phyloP scores from a whole-genome alignment of 2,329 filamentous ascomycete genomes.

The Cladosporium oxysporum region DNA sequence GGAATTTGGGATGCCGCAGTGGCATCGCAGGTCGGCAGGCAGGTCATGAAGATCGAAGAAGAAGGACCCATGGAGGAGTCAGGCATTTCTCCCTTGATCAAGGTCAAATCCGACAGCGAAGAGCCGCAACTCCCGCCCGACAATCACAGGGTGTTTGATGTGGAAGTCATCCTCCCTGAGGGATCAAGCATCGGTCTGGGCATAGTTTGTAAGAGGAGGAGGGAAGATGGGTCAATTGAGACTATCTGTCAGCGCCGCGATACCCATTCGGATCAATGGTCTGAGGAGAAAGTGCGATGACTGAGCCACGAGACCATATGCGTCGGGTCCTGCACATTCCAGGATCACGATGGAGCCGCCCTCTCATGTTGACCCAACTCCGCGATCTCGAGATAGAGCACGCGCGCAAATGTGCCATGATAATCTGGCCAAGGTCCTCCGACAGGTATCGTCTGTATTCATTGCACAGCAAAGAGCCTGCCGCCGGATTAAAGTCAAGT shows the following conservation, averaged over 20 bases:
- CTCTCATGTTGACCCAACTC: not conserved
- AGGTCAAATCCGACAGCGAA: not conserved
- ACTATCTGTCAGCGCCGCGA: not conserved
- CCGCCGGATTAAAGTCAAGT: not conserved
- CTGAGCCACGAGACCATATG: not conserved
- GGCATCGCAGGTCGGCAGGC: conserved; percentile 23
- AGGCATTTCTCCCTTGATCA: not conserved
- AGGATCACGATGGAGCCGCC: not conserved
- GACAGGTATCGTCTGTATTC: no score
- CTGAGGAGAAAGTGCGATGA: not conserved
- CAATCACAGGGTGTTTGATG: not conserved
- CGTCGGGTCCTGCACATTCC: not conserved
- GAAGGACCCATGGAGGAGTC: conserved; percentile 1
- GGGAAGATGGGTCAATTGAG: conserved; percentile 1
- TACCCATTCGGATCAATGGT: not conserved
- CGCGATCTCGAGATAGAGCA: not conserved
- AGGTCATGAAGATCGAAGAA: conserved; percentile 30
- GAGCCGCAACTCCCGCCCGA: not conserved
- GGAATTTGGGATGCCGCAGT: conserved; percentile 27
- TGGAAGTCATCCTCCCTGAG: conserved; percentile 12
- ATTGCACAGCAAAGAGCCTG: not conserved
- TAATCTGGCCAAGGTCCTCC: not conserved
- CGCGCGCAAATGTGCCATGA: not conserved
- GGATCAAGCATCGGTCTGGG: conserved; percentile 4
- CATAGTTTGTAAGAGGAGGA: conserved; percentile 14